phyloP scores from a whole-genome alignment of 352 stramenopile species.

The Pythium volutum region DNA sequence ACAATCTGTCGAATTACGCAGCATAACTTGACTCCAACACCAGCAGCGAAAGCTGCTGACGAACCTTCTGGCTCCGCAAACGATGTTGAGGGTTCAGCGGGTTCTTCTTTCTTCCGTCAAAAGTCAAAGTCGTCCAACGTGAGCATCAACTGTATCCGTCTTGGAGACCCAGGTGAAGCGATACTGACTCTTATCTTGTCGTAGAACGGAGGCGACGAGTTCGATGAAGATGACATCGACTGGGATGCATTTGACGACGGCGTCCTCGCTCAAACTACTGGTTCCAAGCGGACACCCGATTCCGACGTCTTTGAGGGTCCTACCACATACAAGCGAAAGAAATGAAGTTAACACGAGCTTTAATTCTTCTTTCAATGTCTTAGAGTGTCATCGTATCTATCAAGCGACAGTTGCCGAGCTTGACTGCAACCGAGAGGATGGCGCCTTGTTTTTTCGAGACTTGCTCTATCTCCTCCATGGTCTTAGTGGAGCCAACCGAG shows the following conservation, averaged over 20 bases:
- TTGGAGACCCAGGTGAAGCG: neutral
- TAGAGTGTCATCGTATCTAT: slow-evolving; percentile 97
- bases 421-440: slow-evolving; percentile 95
- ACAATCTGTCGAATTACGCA: slow-evolving; percentile 14
- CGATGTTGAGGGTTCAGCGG: slow-evolving; percentile 14
- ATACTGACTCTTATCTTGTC: neutral
- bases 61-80: neutral
- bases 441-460: slow-evolving; percentile 61
- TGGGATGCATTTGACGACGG: slow-evolving; percentile 53
- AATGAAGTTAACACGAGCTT: slow-evolving; percentile 7
- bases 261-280: slow-evolving; percentile 9
- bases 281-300: slow-evolving; percentile 9
- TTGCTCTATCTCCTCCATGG: slow-evolving; percentile 91
- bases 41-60: slow-evolving; percentile 1
- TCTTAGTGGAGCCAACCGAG: slow-evolving; percentile 91
- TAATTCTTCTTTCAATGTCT: neutral
- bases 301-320: neutral
- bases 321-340: slow-evolving; percentile 11
- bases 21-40: slow-evolving; percentile 62
- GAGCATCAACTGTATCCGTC: neutral
- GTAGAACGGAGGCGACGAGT: slow-evolving; percentile 6
- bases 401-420: slow-evolving; percentile 93
- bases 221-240: slow-evolving; percentile 60
- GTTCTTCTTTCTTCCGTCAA: slow-evolving; percentile 52
- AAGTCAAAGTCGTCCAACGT: neutral